Base-by-base conservation (phyloP, 257 asterid genomes). In the Agastache rugosa region DNA sequence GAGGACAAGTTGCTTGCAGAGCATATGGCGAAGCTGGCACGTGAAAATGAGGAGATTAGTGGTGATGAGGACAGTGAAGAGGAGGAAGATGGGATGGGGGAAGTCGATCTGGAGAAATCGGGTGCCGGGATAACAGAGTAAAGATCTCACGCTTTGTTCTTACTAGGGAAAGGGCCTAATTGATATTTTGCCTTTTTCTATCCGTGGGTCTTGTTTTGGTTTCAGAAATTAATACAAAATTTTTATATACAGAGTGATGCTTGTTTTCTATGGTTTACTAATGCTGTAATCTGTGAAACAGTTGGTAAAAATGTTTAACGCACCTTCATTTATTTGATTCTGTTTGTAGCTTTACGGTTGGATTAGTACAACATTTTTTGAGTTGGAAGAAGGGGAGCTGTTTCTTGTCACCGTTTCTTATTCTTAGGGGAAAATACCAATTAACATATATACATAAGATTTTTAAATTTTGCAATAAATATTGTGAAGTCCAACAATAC, bases 1-100 rank as follows among this genome's bases (percentile, higher is more conserved):
- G 97, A 94, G 82, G 97, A 92, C 71, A 94, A 89, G 77, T 69
- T 87, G 71, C 96, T 94, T 37, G 91, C 93, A 1, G 96, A 92
- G 55, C 93, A 91, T 0, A 87, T 94, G 96, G 90, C 85, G 27
- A 92, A 90, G 85, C 82, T 92, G 3, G 82, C 85, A 1, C 90
- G 75, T 11, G 83, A 88, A 74, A 94, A 94, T 11, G 97, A 89
- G 84, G 98, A 94, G 86, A 70, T 88, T 35, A 85, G 95, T 47
- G 98, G 96, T 8, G 98, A 94, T 44, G 98, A 92, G 76, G 93
- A 75, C 75, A 92, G 95, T 34, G 97, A 92, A 80, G 97, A 84
- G 83, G 97, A 94, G 77, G 98, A 94, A 80, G 98, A 94, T 75
- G 99, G 99, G 41, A 90, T 94, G 99, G 99, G 99, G 65, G 96